Conservation (phyloP, 306 rosid genomes). For the Pueraria montana region DNA sequence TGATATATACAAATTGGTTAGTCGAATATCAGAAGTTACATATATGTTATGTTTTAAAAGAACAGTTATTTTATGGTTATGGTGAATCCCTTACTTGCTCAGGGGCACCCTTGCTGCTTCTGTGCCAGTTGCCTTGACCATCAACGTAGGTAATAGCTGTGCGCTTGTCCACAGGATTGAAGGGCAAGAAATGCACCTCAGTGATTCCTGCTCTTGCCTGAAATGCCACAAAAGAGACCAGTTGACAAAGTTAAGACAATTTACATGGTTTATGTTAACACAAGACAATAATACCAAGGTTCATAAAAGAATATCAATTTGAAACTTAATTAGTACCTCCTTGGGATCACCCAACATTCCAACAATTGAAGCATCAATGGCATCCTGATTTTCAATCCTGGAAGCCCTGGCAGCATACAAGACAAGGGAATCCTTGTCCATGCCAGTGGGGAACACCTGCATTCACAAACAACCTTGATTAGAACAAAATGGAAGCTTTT, state of each 20-base stretch:
- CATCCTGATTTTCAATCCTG: constrained; percentile 88
- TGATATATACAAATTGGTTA: constrained; percentile 31
- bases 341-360: constrained; percentile 85
- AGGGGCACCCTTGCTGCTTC: constrained; percentile 97
- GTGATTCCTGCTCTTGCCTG: constrained; percentile 93
- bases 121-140: constrained; percentile 68
- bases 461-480: constrained; percentile 40
- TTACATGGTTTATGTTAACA: background rate
- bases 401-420: constrained; percentile 87
- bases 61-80: background rate
- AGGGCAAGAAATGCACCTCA: constrained; percentile 93
- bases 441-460: constrained; percentile 62
- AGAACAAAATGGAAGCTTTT: constrained; percentile 3
- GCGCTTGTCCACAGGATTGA: constrained; percentile 90
- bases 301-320: background rate
- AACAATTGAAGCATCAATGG: constrained; percentile 90
- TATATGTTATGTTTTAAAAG: background rate
- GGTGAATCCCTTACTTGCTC: constrained; percentile 70
- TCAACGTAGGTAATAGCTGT: constrained; percentile 90
- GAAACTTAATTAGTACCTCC: constrained; percentile 64
- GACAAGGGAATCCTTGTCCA: constrained; percentile 69
- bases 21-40: constrained; percentile 35
- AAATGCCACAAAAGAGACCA: constrained; percentile 11
- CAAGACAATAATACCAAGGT: background rate
- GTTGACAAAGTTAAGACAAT: constrained; percentile 17